phyloP scores from a whole-genome alignment of 768 basidiomycete genomes.

The Pleurotus pulmonarius region DNA sequence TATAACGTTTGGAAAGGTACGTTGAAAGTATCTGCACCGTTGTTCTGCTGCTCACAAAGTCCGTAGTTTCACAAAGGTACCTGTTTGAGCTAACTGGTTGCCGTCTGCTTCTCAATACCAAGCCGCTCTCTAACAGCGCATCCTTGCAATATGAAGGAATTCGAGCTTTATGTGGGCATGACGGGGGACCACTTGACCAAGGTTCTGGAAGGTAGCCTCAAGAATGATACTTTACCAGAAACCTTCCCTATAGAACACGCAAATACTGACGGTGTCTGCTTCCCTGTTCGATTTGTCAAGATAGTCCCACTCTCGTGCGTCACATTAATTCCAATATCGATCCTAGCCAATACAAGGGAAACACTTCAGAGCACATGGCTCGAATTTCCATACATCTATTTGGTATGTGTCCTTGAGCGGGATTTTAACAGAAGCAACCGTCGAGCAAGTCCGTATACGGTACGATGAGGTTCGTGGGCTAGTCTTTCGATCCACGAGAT shows the following conservation, averaged over 20 bases:
- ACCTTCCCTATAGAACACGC: constrained; percentile 56
- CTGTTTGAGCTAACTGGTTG: neutral
- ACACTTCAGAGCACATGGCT: constrained; percentile 50
- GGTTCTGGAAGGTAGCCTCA: constrained; percentile 57
- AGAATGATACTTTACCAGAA: constrained; percentile 63
- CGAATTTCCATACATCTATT: constrained; percentile 74
- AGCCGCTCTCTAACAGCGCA: constrained; percentile 46
- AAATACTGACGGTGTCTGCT: constrained; percentile 52
- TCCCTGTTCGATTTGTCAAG: constrained; percentile 70
- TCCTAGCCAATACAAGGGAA: too few relatives aligned
- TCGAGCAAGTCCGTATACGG: constrained; percentile 46
- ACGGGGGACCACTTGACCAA: constrained; percentile 66
- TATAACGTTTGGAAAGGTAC: constrained; percentile 81
- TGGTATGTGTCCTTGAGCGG: constrained; percentile 71
- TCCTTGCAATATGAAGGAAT: constrained; percentile 84
- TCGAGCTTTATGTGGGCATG: constrained; percentile 66
- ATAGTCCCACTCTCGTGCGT: constrained; percentile 73
- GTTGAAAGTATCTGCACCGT: constrained; percentile 4
- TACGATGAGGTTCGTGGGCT: constrained; percentile 61
- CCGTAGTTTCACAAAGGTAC: constrained; percentile 41
- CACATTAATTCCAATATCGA: neutral
- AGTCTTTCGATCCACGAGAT: neutral
- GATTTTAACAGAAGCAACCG: constrained; percentile 48
- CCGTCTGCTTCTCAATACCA: constrained; percentile 4
- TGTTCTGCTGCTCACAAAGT: constrained; percentile 9